A percentile compares a stretch with the other conserved stretches of the same genome.
phyloP scores from a whole-genome alignment of 345 rosid genomes.

The Psidium friedrichsthalianum region DNA sequence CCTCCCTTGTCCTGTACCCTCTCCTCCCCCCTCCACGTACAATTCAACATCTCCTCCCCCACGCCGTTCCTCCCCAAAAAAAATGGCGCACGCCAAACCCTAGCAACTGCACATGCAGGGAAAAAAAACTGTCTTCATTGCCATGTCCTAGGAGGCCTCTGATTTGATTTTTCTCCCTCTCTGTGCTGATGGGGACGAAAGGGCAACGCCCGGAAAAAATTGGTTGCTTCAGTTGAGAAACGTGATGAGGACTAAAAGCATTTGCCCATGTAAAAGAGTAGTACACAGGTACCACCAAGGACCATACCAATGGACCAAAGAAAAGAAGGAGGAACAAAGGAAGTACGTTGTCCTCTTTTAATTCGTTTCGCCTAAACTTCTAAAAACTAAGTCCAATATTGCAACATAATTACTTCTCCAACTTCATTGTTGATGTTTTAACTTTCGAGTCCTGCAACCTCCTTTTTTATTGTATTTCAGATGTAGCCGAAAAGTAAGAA shows the following conservation, averaged over 20 bases:
- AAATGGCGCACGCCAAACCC: neutral
- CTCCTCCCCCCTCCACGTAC: no score
- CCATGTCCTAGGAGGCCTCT: neutral
- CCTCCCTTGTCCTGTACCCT: no score
- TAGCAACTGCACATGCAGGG: neutral
- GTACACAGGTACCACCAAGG: slow-evolving; percentile 58
- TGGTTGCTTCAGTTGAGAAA: slow-evolving; percentile 89
- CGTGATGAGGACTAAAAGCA: slow-evolving; percentile 68
- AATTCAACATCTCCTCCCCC: no score
- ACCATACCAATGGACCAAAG: no score
- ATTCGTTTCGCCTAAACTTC: neutral
- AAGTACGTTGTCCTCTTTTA: neutral
- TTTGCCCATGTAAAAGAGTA: slow-evolving; percentile 91
- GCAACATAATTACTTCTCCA: neutral
- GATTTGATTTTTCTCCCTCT: neutral
- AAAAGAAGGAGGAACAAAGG: no score
- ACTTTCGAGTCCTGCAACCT: neutral
- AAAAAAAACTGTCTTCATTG: neutral
- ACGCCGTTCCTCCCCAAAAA: no score
- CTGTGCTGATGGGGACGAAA: slow-evolving; percentile 18
- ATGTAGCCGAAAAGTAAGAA: slow-evolving; percentile 87
- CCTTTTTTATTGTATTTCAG: slow-evolving; percentile 16
- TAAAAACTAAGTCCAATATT: neutral
- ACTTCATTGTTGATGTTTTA: neutral
- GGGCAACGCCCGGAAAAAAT: slow-evolving; percentile 88